phyloP scores from a whole-genome alignment of 345 rosid genomes.

The Clausena lansium region DNA sequence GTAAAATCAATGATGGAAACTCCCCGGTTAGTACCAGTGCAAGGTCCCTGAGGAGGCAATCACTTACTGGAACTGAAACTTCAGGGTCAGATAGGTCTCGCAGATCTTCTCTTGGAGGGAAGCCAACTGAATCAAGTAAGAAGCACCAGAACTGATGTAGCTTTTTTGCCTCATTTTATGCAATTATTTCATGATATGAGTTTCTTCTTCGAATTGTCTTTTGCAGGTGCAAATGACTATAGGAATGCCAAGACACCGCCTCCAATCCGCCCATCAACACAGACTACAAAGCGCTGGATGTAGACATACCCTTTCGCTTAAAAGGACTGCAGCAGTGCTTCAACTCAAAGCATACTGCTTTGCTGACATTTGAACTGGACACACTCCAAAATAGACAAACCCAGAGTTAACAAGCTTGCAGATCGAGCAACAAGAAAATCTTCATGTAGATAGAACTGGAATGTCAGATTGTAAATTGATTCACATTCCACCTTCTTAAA shows the following conservation, averaged over 20 bases:
- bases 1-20: conserved; percentile 30
- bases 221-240: conserved; percentile 37
- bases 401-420: neutral
- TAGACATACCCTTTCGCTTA: conserved; percentile 14
- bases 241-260: conserved; percentile 83
- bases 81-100: conserved; percentile 49
- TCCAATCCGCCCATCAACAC: conserved; percentile 42
- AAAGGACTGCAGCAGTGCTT: conserved; percentile 31
- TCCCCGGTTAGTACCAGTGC: conserved; percentile 47
- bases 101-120: conserved; percentile 82
- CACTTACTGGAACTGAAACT: conserved; percentile 60
- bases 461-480: neutral
- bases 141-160: neutral
- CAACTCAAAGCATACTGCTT: conserved; percentile 44
- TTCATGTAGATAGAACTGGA: neutral
- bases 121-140: conserved; percentile 52
- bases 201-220: conserved; percentile 3
- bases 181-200: conserved; percentile 3
- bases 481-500: neutral
- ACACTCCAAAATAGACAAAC: neutral
- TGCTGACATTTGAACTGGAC: conserved; percentile 15
- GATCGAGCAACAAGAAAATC: neutral
- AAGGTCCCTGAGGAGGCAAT: conserved; percentile 63
- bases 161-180: conserved; percentile 5
- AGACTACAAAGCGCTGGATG: conserved; percentile 44